phyloP scores from a whole-genome alignment of 2,329 filamentous ascomycete species.

The Fusarium sterilihyphosum region DNA sequence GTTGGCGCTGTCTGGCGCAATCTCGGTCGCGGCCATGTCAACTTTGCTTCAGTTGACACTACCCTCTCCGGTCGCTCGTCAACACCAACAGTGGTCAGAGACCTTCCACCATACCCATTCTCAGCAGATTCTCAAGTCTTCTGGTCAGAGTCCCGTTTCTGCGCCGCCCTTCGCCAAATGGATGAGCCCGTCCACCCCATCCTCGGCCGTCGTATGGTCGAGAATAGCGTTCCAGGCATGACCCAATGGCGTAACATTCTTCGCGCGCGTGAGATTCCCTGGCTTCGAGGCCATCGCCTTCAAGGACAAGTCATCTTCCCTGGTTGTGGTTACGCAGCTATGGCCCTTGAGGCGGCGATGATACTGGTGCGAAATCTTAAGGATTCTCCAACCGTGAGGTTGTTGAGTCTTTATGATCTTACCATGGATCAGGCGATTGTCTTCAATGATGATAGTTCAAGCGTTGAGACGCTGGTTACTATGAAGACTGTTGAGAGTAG shows the following conservation, averaged over 20 bases:
- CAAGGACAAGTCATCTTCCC: constrained; percentile 23
- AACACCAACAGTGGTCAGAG: neutral
- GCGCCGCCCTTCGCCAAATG: neutral
- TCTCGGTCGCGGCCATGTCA: neutral
- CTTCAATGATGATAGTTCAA: constrained; percentile 5
- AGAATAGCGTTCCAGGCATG: neutral
- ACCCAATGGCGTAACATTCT: constrained; percentile 14
- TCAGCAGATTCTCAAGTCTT: neutral
- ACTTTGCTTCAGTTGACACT: neutral
- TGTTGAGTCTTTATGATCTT: constrained; percentile 5
- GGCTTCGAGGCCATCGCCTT: constrained; percentile 4
- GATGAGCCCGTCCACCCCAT: neutral
- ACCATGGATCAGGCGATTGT: constrained; percentile 9
- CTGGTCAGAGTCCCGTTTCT: neutral
- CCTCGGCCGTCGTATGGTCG: neutral
- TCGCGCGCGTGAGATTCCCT: neutral
- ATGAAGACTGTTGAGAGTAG: constrained; percentile 1
- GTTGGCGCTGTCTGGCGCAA: neutral
- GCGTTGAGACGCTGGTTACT: constrained; percentile 1
- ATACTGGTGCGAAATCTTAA: neutral
- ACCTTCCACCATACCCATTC: constrained; percentile 1
- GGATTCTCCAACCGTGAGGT: neutral
- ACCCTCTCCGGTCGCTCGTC: neutral
- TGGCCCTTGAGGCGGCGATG: constrained; percentile 7
- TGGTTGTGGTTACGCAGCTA: constrained; percentile 3